Conservation (phyloP, 2,329 filamentous ascomycete species). For the Emergomyces pasteurianus region DNA sequence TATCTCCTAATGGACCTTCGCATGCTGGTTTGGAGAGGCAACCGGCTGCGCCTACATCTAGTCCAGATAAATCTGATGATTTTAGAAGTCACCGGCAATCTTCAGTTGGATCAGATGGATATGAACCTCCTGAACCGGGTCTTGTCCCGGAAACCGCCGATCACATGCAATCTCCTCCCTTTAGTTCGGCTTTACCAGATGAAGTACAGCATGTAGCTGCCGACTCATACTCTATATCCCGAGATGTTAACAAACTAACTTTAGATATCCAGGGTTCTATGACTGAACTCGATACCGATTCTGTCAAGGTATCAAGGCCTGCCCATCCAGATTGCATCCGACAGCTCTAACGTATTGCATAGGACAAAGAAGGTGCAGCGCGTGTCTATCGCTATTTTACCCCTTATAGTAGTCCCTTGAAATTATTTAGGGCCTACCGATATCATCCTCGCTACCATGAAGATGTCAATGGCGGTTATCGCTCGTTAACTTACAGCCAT, state of each 20-base stretch:
- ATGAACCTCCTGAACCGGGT: slow-evolving; percentile 43
- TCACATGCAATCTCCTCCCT: slow-evolving; percentile 29
- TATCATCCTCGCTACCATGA: slow-evolving; percentile 69
- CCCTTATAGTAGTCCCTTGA: slow-evolving; percentile 74
- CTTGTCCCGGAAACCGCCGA: slow-evolving; percentile 16
- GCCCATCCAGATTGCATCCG: background rate
- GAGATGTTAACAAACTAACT: slow-evolving; percentile 22
- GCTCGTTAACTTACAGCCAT: slow-evolving; percentile 88
- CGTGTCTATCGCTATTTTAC: slow-evolving; percentile 29
- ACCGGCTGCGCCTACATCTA: slow-evolving; percentile 2
- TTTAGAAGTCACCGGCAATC: slow-evolving; percentile 16
- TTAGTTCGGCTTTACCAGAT: slow-evolving; percentile 30
- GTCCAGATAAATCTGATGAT: background rate
- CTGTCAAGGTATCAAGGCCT: slow-evolving; percentile 10
- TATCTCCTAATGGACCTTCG: background rate
- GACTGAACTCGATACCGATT: slow-evolving; percentile 15
- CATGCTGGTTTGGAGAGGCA: slow-evolving; percentile 5
- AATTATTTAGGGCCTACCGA: slow-evolving; percentile 74
- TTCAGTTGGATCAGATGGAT: slow-evolving; percentile 37
- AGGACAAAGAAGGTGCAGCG: slow-evolving; percentile 16
- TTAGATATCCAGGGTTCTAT: slow-evolving; percentile 18
- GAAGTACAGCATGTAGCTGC: slow-evolving; percentile 17
- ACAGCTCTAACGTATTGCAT: slow-evolving; percentile 17
- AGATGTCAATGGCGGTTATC: slow-evolving; percentile 61
- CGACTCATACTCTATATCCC: slow-evolving; percentile 13